Base-by-base conservation (phyloP, 148 eudicot genomes). In the Gaultheria prostrata region DNA sequence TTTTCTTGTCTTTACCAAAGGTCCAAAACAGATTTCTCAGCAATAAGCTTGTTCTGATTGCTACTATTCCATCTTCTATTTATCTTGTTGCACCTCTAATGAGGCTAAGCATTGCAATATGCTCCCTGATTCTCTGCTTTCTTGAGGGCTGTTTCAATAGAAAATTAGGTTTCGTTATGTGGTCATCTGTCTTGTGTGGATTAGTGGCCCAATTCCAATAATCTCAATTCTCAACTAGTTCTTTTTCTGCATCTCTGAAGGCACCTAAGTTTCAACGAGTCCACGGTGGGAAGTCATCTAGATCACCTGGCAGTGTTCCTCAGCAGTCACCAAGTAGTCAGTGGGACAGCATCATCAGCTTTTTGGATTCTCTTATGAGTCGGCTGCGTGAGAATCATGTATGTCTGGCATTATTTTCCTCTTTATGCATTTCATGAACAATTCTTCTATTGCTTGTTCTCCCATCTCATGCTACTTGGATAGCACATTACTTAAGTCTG, bases 341-440 rank as follows among this genome's bases (percentile, higher is more conserved):
- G 87, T 97, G 99, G 99, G 98, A 97, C 85, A 89, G 95, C 87
- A 95, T 97, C 80, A 91, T 93, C 90, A 90, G 88, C 69, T 97
- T 97, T 90, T 86, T 97, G 93, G 98, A 95, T 91, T 95, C 98
- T 78, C 90, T 95, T 51, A 91, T 97, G 98, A 86, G 82, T 54
- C 93, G 93, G 51, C 88, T 97, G 83, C 93, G 91, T 53, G 89
- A 83, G 85, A 97, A 97, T 90, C 90, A 97, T 88, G 99, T 95
- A 90, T 51, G 92, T 71, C 53, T 2, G 77, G 46, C 48, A 14
- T 39, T 77, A 70, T 61, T 70, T 51, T 73, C 21, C 14, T 77
- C 74, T 70, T 71, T 59, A 21, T 82, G 3, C 7, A 0, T 5
- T 49, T 13, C 53, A 49, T 65, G 78, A 10, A 45, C 53, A 9